These are phyloP conservation scores for Daedaleopsis sinensis DNA, from an alignment of 768 basidiomycete genomes.

Conservation along the genomic window DNA sequence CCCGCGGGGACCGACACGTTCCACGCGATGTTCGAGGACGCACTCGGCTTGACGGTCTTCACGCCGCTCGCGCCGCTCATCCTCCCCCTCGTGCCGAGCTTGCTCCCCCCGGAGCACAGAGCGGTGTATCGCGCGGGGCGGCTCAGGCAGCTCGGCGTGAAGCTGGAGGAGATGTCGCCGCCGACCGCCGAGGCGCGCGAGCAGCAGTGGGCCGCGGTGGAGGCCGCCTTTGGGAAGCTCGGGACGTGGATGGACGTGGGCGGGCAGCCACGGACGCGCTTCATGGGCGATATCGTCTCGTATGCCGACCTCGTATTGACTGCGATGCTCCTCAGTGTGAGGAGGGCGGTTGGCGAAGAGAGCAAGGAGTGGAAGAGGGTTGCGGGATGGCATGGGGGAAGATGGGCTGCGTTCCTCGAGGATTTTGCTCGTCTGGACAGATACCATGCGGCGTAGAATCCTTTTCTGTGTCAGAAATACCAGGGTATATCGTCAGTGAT, in stretches of 20 bases:
- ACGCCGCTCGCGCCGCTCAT: constrained; percentile 3
- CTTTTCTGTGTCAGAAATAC: too few relatives aligned
- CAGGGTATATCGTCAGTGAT: too few relatives aligned
- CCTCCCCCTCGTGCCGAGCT: neutral
- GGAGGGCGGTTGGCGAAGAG: constrained; percentile 11
- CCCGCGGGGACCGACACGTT: constrained; percentile 41
- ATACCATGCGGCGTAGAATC: too few relatives aligned
- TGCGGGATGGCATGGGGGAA: constrained; percentile 12
- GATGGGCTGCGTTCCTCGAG: constrained; percentile 15
- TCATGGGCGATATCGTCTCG: constrained; percentile 8
- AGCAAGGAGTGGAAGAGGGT: too few relatives aligned
- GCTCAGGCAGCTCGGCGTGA: constrained; percentile 25
- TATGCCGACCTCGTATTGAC: constrained; percentile 10
- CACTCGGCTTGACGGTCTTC: constrained; percentile 4
- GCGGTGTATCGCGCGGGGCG: neutral
- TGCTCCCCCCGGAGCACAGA: too few relatives aligned
- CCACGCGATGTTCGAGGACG: constrained; percentile 40
- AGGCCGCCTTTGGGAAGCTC: constrained; percentile 32
- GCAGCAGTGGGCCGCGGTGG: constrained; percentile 40
- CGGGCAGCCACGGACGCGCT: neutral
- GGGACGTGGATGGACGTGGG: constrained; percentile 18
- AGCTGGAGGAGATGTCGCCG: constrained; percentile 37
- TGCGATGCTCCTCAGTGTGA: constrained; percentile 5
- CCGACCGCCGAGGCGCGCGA: constrained; percentile 30
- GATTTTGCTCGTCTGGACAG: too few relatives aligned